phyloP scores from a whole-genome alignment of 164 flowering plant species.

The Berberis thunbergii region DNA sequence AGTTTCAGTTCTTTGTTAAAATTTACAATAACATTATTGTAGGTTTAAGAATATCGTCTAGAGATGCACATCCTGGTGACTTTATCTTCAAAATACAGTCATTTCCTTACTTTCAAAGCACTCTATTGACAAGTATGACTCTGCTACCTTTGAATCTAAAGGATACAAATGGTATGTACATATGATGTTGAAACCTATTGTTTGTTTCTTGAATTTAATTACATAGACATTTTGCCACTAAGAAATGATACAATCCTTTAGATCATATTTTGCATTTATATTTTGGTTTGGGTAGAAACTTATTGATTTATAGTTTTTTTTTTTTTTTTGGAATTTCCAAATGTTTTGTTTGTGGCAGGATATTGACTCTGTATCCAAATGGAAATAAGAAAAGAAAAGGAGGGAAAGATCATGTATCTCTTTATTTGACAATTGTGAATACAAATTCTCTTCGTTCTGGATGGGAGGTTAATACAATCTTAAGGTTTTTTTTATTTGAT shows the following conservation, averaged over 20 bases:
- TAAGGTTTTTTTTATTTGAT: neutral
- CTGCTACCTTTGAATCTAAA: neutral
- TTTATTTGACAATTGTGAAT: neutral
- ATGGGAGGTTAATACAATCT: neutral
- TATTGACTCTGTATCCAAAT: neutral
- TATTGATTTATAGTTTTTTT: too few relatives aligned
- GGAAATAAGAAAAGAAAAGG: neutral
- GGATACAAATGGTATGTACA: slow-evolving; percentile 1
- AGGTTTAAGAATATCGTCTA: neutral
- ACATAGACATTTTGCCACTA: neutral
- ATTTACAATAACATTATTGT: neutral
- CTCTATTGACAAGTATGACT: neutral
- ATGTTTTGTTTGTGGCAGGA: too few relatives aligned
- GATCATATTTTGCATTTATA: neutral
- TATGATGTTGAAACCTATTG: neutral
- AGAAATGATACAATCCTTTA: neutral
- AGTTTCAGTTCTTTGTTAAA: too few relatives aligned
- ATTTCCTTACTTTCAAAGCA: neutral
- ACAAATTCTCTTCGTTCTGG: neutral
- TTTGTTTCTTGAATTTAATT: neutral
- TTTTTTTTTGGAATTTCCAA: too few relatives aligned
- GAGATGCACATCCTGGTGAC: neutral
- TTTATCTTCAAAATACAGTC: neutral
- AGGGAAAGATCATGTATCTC: neutral
- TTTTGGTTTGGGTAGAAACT: too few relatives aligned